These are phyloP conservation scores for Warburgia ugandensis DNA, from an alignment of 164 flowering plant genomes.

Conservation along the genomic window DNA sequence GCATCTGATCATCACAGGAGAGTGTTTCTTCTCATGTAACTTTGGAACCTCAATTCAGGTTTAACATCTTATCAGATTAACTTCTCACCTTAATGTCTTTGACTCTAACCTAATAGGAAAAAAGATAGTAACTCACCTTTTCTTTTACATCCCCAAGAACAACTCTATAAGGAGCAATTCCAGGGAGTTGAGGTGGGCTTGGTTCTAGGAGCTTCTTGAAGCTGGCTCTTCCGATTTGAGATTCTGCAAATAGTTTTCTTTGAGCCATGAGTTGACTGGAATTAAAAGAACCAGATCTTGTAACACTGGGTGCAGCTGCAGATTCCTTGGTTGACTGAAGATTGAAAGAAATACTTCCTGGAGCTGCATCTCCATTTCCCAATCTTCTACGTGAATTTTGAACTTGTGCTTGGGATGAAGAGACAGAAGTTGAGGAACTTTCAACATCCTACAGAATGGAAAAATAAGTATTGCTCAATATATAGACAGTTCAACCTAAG, in stretches of 20 bases:
- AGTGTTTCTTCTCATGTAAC: no score
- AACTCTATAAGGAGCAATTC: slow-evolving; percentile 80
- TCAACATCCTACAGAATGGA: slow-evolving; percentile 30
- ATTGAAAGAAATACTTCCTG: slow-evolving; percentile 8
- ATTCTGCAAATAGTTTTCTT: slow-evolving; percentile 68
- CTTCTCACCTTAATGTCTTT: not conserved
- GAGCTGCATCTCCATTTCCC: slow-evolving; percentile 28
- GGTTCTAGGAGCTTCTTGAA: slow-evolving; percentile 93
- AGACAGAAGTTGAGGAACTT: slow-evolving; percentile 15
- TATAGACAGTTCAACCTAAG: no score
- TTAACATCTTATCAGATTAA: not conserved
- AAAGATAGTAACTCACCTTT: slow-evolving; percentile 38
- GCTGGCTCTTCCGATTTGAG: slow-evolving; percentile 75
- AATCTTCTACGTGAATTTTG: slow-evolving; percentile 15
- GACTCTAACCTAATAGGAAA: not conserved
- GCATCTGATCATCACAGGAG: no score
- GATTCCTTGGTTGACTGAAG: slow-evolving; percentile 16
- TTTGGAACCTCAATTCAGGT: slow-evolving; percentile 1
- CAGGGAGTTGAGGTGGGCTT: slow-evolving; percentile 57
- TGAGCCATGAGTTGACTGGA: slow-evolving; percentile 58
- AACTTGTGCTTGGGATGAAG: slow-evolving; percentile 17
- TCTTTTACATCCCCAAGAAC: slow-evolving; percentile 84
- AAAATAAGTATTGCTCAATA: no score
- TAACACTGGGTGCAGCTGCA: slow-evolving; percentile 15
- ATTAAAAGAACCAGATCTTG: slow-evolving; percentile 32